Evolutionary conservation across 2,329 filamentous ascomycete species (phyloP).

Genomic region (Periconia digitata): DNA sequence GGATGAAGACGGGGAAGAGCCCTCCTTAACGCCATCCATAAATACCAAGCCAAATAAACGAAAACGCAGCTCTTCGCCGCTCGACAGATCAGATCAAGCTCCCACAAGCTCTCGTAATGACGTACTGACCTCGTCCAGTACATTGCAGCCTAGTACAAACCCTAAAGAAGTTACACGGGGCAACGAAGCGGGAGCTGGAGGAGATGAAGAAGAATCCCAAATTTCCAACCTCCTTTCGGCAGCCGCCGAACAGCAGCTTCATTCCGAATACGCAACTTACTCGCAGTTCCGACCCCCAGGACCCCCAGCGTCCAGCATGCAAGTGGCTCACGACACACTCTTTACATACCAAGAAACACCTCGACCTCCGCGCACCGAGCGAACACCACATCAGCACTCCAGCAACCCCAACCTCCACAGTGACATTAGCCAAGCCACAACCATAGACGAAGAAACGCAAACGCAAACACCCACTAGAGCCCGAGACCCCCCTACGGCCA

Average conservation of each 20-base stretch:
- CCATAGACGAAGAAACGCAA: constrained; percentile 25
- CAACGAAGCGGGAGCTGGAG: neutral
- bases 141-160: neutral
- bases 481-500: too few species aligned
- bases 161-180: neutral
- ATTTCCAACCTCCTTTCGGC: constrained; percentile 35
- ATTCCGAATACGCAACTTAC: constrained; percentile 33
- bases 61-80: neutral
- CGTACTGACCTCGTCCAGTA: neutral
- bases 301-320: constrained; percentile 30
- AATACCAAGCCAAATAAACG: neutral
- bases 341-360: constrained; percentile 33
- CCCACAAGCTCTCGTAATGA: too few species aligned
- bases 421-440: constrained; percentile 36
- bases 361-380: constrained; percentile 1
- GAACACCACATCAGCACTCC: neutral
- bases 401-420: constrained; percentile 9
- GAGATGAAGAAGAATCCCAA: constrained; percentile 19
- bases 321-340: constrained; percentile 20
- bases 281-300: constrained; percentile 29
- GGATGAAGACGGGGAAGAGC: constrained; percentile 7
- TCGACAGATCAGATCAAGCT: neutral
- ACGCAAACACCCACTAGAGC: too few species aligned
- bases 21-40: neutral
- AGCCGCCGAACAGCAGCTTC: constrained; percentile 37